These are phyloP conservation scores for Mycena olivaceomarginata DNA, from an alignment of 768 basidiomycete genomes.

Conservation along the genomic window DNA sequence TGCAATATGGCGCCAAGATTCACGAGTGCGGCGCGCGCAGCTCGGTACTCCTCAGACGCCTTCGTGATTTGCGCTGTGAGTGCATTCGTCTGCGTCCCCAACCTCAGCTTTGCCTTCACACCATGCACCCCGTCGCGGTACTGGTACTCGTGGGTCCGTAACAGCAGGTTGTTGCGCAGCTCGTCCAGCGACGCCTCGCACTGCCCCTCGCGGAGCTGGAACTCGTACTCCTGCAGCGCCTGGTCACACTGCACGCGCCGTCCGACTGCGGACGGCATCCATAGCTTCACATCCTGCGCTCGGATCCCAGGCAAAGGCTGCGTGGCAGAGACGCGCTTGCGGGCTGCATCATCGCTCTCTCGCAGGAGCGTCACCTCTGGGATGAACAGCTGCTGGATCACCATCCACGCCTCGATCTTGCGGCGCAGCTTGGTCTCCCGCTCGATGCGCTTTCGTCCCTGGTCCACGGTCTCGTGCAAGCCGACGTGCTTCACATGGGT, in stretches of 20 bases:
- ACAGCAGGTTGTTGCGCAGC: not conserved
- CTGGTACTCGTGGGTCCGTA: not conserved
- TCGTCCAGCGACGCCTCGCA: not conserved
- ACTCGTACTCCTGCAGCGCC: not conserved
- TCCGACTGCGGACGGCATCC: conserved; percentile 48
- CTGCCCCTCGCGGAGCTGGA: not conserved
- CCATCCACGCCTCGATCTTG: conserved; percentile 23
- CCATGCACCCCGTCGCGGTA: conserved; percentile 20
- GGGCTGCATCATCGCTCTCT: not conserved
- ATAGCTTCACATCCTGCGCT: conserved; percentile 35
- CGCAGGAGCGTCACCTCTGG: conserved; percentile 4
- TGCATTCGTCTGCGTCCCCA: no score
- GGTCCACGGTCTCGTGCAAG: conserved; percentile 10
- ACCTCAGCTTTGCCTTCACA: no score
- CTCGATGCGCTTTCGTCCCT: conserved; percentile 3
- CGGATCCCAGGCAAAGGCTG: not conserved
- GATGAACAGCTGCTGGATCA: not conserved
- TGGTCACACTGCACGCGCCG: not conserved
- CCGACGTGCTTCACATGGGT: conserved; percentile 2
- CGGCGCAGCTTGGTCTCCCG: conserved; percentile 15
- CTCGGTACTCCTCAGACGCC: no score
- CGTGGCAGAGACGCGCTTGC: not conserved
- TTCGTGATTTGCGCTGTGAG: no score
- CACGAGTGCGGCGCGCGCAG: no score
- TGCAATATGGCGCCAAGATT: no score